phyloP scores from a whole-genome alignment of 306 rosid species.

The Ceratonia siliqua region DNA sequence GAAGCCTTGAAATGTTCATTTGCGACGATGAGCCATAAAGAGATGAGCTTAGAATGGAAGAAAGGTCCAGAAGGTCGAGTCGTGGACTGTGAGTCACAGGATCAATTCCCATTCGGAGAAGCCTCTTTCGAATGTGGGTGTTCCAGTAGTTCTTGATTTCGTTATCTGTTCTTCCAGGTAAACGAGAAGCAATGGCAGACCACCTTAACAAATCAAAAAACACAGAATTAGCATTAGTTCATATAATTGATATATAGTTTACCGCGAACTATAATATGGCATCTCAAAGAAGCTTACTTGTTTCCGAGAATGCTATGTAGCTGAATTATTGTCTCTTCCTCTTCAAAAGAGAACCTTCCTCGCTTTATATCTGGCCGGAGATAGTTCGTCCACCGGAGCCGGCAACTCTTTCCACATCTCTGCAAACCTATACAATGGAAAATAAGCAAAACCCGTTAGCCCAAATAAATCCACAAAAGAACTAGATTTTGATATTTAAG shows the following conservation, averaged over 20 bases:
- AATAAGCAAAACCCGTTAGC: background rate
- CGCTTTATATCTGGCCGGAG: constrained; percentile 92
- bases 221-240: background rate
- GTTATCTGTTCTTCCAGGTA: constrained; percentile 94
- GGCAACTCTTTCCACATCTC: constrained; percentile 97
- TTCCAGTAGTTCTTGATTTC: constrained; percentile 97
- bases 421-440: constrained; percentile 59
- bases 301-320: constrained; percentile 87
- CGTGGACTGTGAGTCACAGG: constrained; percentile 89
- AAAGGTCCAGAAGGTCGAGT: constrained; percentile 75
- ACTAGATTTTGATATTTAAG: background rate
- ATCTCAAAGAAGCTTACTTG: constrained; percentile 51
- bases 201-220: constrained; percentile 50
- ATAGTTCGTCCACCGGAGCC: constrained; percentile 97
- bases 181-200: constrained; percentile 88
- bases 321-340: constrained; percentile 93
- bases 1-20: constrained; percentile 49
- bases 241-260: too few relatives aligned
- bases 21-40: constrained; percentile 58
- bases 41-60: constrained; percentile 61
- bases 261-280: background rate
- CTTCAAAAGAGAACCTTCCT: constrained; percentile 86
- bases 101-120: constrained; percentile 91
- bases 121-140: constrained; percentile 90
- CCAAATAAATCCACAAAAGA: background rate